Evolutionary conservation across 2,329 filamentous ascomycete genomes (phyloP).

Genomic region (Diaporthe nobilis): DNA sequence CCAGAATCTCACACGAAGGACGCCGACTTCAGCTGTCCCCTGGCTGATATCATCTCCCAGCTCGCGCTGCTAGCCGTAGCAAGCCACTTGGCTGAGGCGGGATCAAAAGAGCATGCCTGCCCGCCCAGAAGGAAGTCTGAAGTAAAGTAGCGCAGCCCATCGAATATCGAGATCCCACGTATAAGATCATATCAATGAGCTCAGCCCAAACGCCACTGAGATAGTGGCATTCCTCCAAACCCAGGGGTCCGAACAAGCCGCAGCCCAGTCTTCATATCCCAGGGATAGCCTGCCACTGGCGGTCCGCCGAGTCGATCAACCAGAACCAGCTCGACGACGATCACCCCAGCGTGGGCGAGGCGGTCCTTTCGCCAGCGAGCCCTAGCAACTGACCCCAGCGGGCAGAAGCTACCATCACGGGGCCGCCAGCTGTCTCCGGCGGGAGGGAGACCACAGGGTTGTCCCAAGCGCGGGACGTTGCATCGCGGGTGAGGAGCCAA

Average conservation of each 20-base stretch:
- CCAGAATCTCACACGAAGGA: neutral
- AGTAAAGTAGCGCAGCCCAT: neutral
- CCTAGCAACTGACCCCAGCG: neutral
- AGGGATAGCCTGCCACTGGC: constrained; percentile 9
- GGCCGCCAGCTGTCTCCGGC: constrained; percentile 12
- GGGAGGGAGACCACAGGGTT: neutral
- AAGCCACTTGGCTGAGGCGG: constrained; percentile 12
- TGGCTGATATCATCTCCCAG: neutral
- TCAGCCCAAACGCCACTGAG: constrained; percentile 24
- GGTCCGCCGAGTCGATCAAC: constrained; percentile 7
- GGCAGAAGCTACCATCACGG: neutral
- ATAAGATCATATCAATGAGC: neutral
- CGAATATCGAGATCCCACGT: neutral
- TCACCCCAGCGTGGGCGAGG: neutral
- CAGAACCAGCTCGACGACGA: constrained; percentile 10
- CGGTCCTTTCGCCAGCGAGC: neutral
- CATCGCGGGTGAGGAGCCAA: constrained; percentile 1
- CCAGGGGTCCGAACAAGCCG: neutral
- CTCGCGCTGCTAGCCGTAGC: neutral
- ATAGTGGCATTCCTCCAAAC: neutral
- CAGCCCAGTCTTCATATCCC: neutral
- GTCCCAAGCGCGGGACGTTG: constrained; percentile 10
- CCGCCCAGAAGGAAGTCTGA: neutral
- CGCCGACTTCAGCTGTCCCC: neutral
- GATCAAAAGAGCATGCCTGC: neutral